Conservation (phyloP, 2,329 filamentous ascomycete species). For the Conoideocrella luteorostrata region DNA sequence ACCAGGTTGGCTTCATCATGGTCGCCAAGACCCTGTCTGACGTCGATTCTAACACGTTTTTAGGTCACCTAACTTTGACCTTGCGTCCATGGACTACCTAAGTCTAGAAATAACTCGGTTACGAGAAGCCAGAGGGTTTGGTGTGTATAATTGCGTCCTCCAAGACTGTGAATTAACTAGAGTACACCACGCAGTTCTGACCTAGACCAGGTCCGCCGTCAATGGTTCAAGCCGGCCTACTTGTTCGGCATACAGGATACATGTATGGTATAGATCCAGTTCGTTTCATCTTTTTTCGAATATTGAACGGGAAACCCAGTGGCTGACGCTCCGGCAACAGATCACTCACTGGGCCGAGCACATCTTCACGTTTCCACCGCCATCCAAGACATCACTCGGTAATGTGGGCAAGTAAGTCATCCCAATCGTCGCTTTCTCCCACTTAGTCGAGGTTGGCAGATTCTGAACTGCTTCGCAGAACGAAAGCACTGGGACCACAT, state of each 20-base stretch:
- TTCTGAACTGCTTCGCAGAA: conserved; percentile 24
- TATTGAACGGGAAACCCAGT: not conserved
- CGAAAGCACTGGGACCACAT: conserved; percentile 40
- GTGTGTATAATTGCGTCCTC: conserved; percentile 26
- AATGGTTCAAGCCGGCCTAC: conserved; percentile 25
- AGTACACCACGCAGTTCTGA: not conserved
- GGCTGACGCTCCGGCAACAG: conserved; percentile 23
- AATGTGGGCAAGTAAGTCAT: conserved; percentile 29
- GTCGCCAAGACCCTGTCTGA: too few relatives aligned
- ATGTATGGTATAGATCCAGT: conserved; percentile 15
- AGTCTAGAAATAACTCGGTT: conserved; percentile 44
- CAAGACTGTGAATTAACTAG: too few relatives aligned
- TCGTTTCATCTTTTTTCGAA: conserved; percentile 7
- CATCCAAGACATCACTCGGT: conserved; percentile 40
- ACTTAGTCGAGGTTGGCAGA: too few relatives aligned
- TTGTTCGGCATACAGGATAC: conserved; percentile 27
- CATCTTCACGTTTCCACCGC: conserved; percentile 50
- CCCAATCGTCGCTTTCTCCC: conserved; percentile 13
- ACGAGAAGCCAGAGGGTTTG: conserved; percentile 46
- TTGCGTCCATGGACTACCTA: conserved; percentile 46
- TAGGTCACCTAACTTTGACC: conserved; percentile 45
- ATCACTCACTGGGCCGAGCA: conserved; percentile 54
- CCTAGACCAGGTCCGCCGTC: conserved; percentile 19
- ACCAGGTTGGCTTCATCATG: conserved; percentile 41
- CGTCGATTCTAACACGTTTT: conserved; percentile 12